Percentiles rank a stretch among this genome's conserved stretches.
Conservation (phyloP, 768 basidiomycete genomes). For the Leccinum arenicola region DNA sequence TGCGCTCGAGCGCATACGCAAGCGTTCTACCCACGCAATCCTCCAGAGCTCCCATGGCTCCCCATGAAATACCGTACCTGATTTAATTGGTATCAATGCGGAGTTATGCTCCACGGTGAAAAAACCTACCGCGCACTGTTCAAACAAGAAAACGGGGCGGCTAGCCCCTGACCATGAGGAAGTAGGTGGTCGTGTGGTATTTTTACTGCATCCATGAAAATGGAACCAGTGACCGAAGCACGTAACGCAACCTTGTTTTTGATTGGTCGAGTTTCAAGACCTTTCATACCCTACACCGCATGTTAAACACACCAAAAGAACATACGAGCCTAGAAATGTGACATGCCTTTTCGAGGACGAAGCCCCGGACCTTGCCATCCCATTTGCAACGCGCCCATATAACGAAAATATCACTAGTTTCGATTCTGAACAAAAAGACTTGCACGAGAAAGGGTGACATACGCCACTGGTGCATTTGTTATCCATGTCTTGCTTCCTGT, state of each 20-base stretch:
- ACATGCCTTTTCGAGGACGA: conserved; percentile 82
- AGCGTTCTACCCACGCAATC: conserved; percentile 80
- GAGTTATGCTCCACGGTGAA: background rate
- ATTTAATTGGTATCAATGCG: background rate
- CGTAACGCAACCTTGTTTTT: conserved; percentile 93
- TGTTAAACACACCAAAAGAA: background rate
- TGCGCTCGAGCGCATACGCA: conserved; percentile 82
- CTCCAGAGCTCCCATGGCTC: conserved; percentile 93
- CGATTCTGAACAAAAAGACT: conserved; percentile 6
- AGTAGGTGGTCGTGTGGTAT: conserved; percentile 74
- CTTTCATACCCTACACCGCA: conserved; percentile 64
- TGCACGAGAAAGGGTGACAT: conserved; percentile 29
- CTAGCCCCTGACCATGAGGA: conserved; percentile 72
- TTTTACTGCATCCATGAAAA: conserved; percentile 92
- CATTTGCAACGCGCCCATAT: conserved; percentile 95
- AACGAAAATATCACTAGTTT: conserved; percentile 76
- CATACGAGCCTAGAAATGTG: background rate
- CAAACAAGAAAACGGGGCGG: conserved; percentile 87
- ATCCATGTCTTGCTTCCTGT: conserved; percentile 99
- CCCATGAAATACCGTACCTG: conserved; percentile 90
- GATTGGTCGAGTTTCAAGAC: conserved; percentile 81
- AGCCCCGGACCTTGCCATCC: conserved; percentile 89
- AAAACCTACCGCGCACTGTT: conserved; percentile 71
- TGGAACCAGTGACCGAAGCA: conserved; percentile 77
- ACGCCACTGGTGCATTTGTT: conserved; percentile 90